Evolutionary conservation across 75 land plant genomes (phyloP), one percentile per base, ranked within the genome.

Genomic region (Ceratopteris richardii): DNA sequence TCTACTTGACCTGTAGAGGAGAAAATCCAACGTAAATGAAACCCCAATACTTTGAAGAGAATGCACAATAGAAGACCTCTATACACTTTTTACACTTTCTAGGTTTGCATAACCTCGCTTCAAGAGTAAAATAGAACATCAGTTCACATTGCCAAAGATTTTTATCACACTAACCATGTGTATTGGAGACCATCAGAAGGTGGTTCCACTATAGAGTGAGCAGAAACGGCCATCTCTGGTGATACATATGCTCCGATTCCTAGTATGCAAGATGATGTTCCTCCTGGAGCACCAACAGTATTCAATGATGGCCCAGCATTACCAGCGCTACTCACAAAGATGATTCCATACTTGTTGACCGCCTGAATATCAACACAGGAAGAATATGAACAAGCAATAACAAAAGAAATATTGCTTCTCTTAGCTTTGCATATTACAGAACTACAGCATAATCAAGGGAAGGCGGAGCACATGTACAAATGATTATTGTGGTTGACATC

Each of bases 271-370:
- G 96, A 86, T 24, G 73, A 79, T 20, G 99, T 95, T 20, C 99
- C 99, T 68, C 99, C 99, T 46, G 99, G 99, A 53, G 99, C 82
- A 25, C 91, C 87, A 7, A 95, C 88, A 56, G 99, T 95, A 64
- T 54, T 90, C 57, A 95, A 62, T 26, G 92, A 81, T 57, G 99
- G 99, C 13, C 99, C 99, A 73, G 66, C 74, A 55, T 95, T 95
- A 14, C 99, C 99, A 68, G 99, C 99, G 70, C 99, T 95, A 52
- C 96, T 90, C 16, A 95, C 77, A 52, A 90, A 95, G 69, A 90
- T 73, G 39, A 95, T 37, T 1, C 79, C 81, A 52, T 95, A 81
- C 66, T 95, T 90, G 62, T 86, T 70, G 2, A 95, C 99, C n/a
- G 76, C 88, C 99, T 95, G 63, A 20, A 56, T 19, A 6, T 24